Percentiles rank a stretch among this genome's conserved stretches.
Evolutionary conservation across 371 early-diverging fungal genomes (phyloP).

Genomic region (Lichtheimia ornata): DNA sequence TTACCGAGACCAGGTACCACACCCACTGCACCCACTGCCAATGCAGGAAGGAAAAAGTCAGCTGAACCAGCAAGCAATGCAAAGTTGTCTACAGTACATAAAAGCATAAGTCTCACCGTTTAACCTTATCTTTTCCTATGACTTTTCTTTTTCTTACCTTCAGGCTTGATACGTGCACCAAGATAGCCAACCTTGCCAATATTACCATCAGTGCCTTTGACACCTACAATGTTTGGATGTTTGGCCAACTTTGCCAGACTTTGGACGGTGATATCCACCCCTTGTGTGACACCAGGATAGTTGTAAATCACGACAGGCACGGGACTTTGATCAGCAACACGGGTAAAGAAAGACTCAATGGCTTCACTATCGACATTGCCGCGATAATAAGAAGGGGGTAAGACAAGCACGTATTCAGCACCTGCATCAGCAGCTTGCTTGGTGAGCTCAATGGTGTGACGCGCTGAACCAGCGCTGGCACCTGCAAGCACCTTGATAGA

Average conservation of each 20-base stretch:
- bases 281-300: constrained; percentile 53
- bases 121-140: neutral
- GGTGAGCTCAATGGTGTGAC: constrained; percentile 31
- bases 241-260: constrained; percentile 32
- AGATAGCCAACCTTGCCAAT: constrained; percentile 47
- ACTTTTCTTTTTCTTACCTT: constrained; percentile 14
- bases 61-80: constrained; percentile 47
- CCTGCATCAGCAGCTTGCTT: constrained; percentile 40
- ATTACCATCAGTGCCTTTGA: constrained; percentile 54
- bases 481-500: constrained; percentile 39
- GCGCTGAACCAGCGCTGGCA: constrained; percentile 38
- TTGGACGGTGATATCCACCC: constrained; percentile 35
- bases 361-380: constrained; percentile 32
- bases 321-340: constrained; percentile 44
- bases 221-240: constrained; percentile 45
- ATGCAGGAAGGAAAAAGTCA: constrained; percentile 46
- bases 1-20: constrained; percentile 47
- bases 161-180: constrained; percentile 4
- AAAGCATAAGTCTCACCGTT: neutral
- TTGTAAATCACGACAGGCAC: constrained; percentile 50
- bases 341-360: constrained; percentile 28
- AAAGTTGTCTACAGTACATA: constrained; percentile 16
- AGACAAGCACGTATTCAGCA: constrained; percentile 34
- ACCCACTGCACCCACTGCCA: constrained; percentile 45
- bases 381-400: constrained; percentile 49